phyloP scores from a whole-genome alignment of 345 rosid species.

The Cochlearia excelsa region DNA sequence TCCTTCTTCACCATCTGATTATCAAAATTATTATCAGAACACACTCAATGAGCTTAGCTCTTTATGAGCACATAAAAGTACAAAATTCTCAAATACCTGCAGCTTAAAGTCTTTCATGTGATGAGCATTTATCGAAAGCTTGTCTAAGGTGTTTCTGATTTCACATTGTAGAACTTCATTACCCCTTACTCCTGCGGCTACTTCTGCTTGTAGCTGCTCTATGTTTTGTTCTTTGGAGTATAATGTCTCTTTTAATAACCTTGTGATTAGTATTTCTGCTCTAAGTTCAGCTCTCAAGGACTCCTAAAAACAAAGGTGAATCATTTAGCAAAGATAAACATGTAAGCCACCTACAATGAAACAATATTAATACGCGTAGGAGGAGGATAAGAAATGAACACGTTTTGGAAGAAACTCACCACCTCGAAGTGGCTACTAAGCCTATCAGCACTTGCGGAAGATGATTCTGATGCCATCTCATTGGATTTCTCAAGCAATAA shows the following conservation, averaged over 20 bases:
- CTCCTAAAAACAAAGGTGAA: constrained; percentile 41
- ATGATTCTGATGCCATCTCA: constrained; percentile 37
- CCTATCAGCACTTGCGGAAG: constrained; percentile 16
- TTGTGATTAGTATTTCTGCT: constrained; percentile 69
- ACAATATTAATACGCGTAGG: background rate
- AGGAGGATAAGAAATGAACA: constrained; percentile 2
- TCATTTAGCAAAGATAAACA: constrained; percentile 23
- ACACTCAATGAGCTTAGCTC: constrained; percentile 2
- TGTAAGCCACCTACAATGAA: background rate
- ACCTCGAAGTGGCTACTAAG: constrained; percentile 41
- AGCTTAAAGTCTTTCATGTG: constrained; percentile 76
- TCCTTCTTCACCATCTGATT: constrained; percentile 73
- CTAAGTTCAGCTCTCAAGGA: constrained; percentile 55
- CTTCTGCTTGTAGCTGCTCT: constrained; percentile 80
- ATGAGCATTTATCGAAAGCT: constrained; percentile 59
- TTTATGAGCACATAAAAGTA: background rate
- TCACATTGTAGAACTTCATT: constrained; percentile 70
- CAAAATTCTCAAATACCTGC: constrained; percentile 46
- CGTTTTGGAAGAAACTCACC: constrained; percentile 42
- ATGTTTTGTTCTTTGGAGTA: constrained; percentile 78
- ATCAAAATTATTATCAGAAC: constrained; percentile 8
- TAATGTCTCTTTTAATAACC: constrained; percentile 74
- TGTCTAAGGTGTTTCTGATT: constrained; percentile 63
- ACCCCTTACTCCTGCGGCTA: constrained; percentile 74
- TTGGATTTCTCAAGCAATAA: constrained; percentile 67